Evolutionary conservation across 495 filamentous ascomycete genomes (phyloP).

Genomic region (Xylaria cubensis): DNA sequence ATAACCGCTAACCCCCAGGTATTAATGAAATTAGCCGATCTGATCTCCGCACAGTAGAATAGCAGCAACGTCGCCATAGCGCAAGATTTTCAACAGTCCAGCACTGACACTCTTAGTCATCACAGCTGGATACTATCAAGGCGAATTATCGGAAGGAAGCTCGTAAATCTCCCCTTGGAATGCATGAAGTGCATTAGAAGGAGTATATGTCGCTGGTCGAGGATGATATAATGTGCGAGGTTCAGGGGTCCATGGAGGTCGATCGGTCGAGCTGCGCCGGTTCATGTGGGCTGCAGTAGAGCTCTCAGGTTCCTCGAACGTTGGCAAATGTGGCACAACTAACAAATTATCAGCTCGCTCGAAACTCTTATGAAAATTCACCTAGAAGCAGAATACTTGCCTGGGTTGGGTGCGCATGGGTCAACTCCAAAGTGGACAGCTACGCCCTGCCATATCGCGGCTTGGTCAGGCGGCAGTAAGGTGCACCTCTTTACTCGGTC

Average conservation of each 20-base stretch:
- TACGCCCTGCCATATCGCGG: neutral
- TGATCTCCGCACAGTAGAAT: neutral
- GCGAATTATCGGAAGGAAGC: neutral
- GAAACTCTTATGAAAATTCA: neutral
- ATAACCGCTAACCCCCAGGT: neutral
- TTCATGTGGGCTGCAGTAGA: neutral
- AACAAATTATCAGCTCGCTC: constrained; percentile 1
- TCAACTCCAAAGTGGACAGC: constrained; percentile 25
- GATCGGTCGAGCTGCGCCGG: neutral
- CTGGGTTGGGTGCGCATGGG: constrained; percentile 19
- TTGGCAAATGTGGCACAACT: neutral
- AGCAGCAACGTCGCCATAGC: neutral
- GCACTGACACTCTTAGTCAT: neutral
- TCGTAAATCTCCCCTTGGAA: neutral
- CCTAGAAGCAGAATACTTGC: neutral
- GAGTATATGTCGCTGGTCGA: neutral
- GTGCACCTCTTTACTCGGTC: constrained; percentile 1
- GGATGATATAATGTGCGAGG: neutral
- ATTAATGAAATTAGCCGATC: neutral
- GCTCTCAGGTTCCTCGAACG: neutral
- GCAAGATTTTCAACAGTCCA: neutral
- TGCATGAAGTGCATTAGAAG: neutral
- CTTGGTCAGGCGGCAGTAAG: neutral
- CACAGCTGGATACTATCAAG: neutral
- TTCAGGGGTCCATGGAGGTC: neutral